These are phyloP conservation scores for Pezicula radicicola DNA, from an alignment of 2,329 filamentous ascomycete species.

Conservation along the genomic window DNA sequence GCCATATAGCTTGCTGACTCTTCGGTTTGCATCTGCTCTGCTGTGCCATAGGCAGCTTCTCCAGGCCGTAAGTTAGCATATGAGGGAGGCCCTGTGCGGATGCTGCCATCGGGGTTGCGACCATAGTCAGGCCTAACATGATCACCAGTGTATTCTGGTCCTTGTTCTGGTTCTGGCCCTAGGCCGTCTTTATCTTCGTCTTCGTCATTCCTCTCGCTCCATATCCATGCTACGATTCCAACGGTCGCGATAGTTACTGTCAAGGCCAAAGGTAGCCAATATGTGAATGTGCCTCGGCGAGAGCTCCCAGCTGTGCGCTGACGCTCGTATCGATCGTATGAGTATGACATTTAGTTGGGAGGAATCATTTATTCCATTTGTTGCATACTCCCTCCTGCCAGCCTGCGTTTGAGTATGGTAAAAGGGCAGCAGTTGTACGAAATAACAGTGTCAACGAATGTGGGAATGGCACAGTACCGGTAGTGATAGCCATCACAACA, in stretches of 20 bases:
- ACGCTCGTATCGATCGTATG: constrained; percentile 58
- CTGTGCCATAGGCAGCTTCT: constrained; percentile 39
- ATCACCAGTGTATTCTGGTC: constrained; percentile 47
- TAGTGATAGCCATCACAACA: constrained; percentile 1
- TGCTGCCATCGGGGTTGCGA: constrained; percentile 26
- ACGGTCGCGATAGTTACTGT: constrained; percentile 86
- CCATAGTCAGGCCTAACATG: constrained; percentile 28
- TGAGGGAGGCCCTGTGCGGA: constrained; percentile 34
- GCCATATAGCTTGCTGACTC: constrained; percentile 63
- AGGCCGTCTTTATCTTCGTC: constrained; percentile 57
- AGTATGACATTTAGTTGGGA: constrained; percentile 55
- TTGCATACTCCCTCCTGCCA: constrained; percentile 6
- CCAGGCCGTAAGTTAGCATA: constrained; percentile 34
- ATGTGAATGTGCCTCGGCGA: constrained; percentile 64
- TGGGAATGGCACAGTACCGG: constrained; percentile 14
- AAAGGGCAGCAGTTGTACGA: neutral
- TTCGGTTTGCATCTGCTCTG: constrained; percentile 31
- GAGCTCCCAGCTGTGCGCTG: constrained; percentile 38
- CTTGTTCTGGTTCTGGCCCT: constrained; percentile 38
- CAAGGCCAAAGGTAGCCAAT: constrained; percentile 85
- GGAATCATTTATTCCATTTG: constrained; percentile 16
- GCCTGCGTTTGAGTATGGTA: neutral
- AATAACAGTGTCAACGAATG: neutral
- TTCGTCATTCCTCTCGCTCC: constrained; percentile 80
- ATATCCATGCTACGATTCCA: constrained; percentile 86